Evolutionary conservation across 108 stramenopile species (phyloP).

Genomic region (Cyclotella baltica): DNA sequence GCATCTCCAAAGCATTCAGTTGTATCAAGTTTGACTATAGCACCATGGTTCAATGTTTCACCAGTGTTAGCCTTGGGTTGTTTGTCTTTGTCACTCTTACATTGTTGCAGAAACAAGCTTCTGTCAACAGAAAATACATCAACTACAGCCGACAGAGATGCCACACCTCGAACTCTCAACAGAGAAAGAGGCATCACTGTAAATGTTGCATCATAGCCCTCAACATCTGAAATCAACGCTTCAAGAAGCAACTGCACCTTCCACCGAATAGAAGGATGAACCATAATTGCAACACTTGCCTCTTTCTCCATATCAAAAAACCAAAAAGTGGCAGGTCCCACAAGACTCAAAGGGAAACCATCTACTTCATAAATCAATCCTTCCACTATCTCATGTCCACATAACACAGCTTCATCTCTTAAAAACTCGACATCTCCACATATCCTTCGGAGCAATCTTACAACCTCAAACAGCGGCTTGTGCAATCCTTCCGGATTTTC

Average conservation of each 20-base stretch:
- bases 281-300: slow-evolving; percentile 31
- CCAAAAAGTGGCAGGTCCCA: slow-evolving; percentile 52
- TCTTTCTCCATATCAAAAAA: slow-evolving; percentile 17
- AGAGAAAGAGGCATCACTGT: slow-evolving; percentile 41
- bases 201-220: slow-evolving; percentile 4
- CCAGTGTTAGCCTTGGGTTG: not conserved
- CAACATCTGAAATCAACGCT: slow-evolving; percentile 2
- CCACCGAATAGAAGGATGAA: slow-evolving; percentile 44
- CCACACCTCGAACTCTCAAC: slow-evolving; percentile 41
- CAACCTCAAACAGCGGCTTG: not conserved
- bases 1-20: not conserved
- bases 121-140: slow-evolving; percentile 22
- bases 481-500: not conserved
- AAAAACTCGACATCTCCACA: slow-evolving; percentile 34
- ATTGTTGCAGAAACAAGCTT: not conserved
- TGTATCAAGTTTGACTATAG: slow-evolving; percentile 25
- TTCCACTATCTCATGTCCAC: slow-evolving; percentile 32
- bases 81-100: not conserved
- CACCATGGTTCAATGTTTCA: slow-evolving; percentile 19
- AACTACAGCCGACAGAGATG: slow-evolving; percentile 18
- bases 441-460: slow-evolving; percentile 26
- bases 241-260: slow-evolving; percentile 23
- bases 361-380: slow-evolving; percentile 50
- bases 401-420: slow-evolving; percentile 28
- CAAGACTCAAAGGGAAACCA: slow-evolving; percentile 28